Base-by-base conservation (phyloP, 2,329 filamentous ascomycete genomes). In the Cryphonectria japonica region DNA sequence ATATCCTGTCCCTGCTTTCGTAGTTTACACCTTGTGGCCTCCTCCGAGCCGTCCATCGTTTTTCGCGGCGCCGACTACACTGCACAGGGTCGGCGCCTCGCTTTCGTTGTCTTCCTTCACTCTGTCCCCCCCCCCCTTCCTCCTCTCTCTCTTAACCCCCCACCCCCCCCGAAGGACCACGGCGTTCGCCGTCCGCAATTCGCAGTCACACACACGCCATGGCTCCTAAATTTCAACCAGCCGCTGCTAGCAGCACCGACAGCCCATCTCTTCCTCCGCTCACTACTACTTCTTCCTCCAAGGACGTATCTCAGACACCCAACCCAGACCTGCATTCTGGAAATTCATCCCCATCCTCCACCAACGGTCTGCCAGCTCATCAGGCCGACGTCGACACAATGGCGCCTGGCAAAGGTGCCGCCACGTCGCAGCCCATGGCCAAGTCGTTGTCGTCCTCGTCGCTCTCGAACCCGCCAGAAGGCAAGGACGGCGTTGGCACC, bases 401-500 rank as follows among this genome's bases (percentile, higher is more conserved):
- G 59, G 67, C 66, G 59, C 72, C 76, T 54, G 68, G 72, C 16
- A 74, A 71, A 66, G 73, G 73, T 66, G 68, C 75, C 16, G 72
- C 74, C 69, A 74, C 76, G 60, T 81, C 83, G 26, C 82, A 84
- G 71, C 79, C 83, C 73, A 85, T 86, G 83, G 84, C 81, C 68
- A 85, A 85, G 75, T 82, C 86, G 70, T 82, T 82, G 75, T 83
- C 86, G 71, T 82, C 82, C 71, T 80, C 82, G 39, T 78, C 82
- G 39, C 83, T 81, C 71, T 83, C 84, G 69, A 85, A 85, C 74
- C 77, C 81, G 62, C 26, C 65, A 72, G 78, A 82, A 64, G 78
- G 82, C 71, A 88, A 86, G 78, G 87, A 89, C 72, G 80, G 79
- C 74, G 82, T 82, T 74, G 79, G 83, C 75, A 86, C 87, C 75